These are phyloP conservation scores for Neofusicoccum parvum DNA, from an alignment of 2,329 filamentous ascomycete genomes.

Conservation along the genomic window DNA sequence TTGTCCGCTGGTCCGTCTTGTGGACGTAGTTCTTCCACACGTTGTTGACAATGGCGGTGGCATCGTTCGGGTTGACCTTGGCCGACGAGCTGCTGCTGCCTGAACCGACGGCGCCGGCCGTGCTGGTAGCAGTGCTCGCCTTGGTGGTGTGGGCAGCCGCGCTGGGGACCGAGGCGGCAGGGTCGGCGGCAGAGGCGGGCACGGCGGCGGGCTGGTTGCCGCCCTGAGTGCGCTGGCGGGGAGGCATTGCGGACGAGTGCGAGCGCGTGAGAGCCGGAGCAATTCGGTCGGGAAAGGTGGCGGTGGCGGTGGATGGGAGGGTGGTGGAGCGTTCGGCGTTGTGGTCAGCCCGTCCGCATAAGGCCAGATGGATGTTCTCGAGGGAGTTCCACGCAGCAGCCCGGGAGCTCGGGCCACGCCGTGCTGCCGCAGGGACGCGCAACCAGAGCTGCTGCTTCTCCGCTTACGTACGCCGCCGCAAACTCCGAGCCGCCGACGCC, in stretches of 20 bases:
- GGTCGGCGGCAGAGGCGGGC: slow-evolving; percentile 23
- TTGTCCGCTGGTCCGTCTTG: slow-evolving; percentile 84
- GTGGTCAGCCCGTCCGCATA: slow-evolving; percentile 2
- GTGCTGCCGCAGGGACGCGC: slow-evolving; percentile 10
- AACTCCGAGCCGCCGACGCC: neutral
- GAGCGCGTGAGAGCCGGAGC: neutral
- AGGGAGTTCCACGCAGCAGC: neutral
- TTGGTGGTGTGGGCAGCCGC: slow-evolving; percentile 18
- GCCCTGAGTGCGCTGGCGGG: slow-evolving; percentile 11
- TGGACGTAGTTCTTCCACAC: slow-evolving; percentile 78
- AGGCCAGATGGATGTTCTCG: slow-evolving; percentile 19
- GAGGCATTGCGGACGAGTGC: slow-evolving; percentile 19
- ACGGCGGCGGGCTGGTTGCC: slow-evolving; percentile 17
- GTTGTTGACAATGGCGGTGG: slow-evolving; percentile 64
- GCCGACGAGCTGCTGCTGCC: slow-evolving; percentile 24
- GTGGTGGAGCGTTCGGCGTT: neutral
- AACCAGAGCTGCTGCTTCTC: neutral
- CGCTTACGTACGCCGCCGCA: slow-evolving; percentile 5
- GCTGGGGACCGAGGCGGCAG: slow-evolving; percentile 29
- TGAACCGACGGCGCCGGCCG: slow-evolving; percentile 21
- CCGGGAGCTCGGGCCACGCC: slow-evolving; percentile 18
- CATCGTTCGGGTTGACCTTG: slow-evolving; percentile 40
- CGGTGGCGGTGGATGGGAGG: slow-evolving; percentile 11
- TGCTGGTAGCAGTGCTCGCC: slow-evolving; percentile 23
- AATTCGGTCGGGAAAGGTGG: neutral